Evolutionary conservation across 2,329 filamentous ascomycete species (phyloP).

Genomic region (Epichloe amarillans): DNA sequence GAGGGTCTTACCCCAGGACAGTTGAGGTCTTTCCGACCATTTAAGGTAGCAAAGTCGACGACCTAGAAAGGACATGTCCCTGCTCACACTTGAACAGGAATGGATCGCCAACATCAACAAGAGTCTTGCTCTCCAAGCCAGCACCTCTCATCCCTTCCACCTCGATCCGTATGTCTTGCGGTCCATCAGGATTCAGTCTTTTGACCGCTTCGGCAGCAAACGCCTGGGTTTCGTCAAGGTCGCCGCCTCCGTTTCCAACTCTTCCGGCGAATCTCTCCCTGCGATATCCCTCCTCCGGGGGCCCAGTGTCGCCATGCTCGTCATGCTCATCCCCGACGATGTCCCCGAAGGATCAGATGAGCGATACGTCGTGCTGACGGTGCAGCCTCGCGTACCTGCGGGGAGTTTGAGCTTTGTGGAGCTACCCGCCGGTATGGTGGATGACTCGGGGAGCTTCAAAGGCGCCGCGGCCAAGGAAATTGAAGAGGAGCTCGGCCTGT

Average conservation of each 20-base stretch:
- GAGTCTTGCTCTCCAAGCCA: conserved; percentile 32
- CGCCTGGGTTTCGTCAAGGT: conserved; percentile 46
- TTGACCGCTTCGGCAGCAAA: conserved; percentile 34
- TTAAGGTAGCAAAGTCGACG: conserved; percentile 22
- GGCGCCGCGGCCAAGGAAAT: conserved; percentile 48
- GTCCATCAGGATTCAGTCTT: conserved; percentile 37
- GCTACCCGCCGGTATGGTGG: conserved; percentile 46
- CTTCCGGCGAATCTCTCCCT: conserved; percentile 34
- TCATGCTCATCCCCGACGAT: conserved; percentile 42
- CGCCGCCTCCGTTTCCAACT: conserved; percentile 33
- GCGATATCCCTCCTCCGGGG: conserved; percentile 44
- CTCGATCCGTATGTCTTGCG: conserved; percentile 37
- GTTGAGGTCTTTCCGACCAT: conserved; percentile 31
- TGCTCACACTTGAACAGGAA: conserved; percentile 17
- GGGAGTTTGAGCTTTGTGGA: conserved; percentile 42
- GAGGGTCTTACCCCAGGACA: conserved; percentile 27
- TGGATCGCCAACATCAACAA: conserved; percentile 35
- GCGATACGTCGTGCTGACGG: conserved; percentile 43
- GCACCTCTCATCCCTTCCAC: conserved; percentile 37
- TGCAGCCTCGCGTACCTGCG: conserved; percentile 43
- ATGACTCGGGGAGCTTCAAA: conserved; percentile 38
- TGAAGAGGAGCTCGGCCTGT: conserved; percentile 43
- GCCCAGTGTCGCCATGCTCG: conserved; percentile 46
- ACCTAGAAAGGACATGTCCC: neutral
- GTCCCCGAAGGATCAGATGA: conserved; percentile 24